Evolutionary conservation across 2,329 filamentous ascomycete species (phyloP).

Genomic region (Penicillium hesseltinei): DNA sequence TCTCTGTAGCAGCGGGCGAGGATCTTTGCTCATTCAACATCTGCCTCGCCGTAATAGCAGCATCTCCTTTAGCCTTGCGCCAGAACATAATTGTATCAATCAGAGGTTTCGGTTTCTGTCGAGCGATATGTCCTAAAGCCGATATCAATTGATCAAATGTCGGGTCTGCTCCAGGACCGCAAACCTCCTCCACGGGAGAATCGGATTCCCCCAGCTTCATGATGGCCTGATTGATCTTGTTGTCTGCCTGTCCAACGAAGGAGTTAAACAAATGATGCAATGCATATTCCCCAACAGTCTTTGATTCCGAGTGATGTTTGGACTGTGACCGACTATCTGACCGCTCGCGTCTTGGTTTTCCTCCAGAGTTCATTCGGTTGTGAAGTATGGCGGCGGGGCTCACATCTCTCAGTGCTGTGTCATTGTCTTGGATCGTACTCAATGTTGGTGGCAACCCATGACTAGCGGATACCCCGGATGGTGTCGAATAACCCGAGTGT

Average conservation of each 20-base stretch:
- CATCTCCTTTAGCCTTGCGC: conserved; percentile 93
- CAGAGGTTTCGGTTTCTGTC: conserved; percentile 87
- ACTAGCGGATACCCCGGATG: conserved; percentile 43
- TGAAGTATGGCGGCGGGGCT: conserved; percentile 32
- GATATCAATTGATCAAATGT: conserved; percentile 92
- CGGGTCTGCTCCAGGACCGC: conserved; percentile 82
- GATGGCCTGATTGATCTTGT: conserved; percentile 88
- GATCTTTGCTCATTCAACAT: conserved; percentile 31
- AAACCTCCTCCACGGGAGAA: conserved; percentile 82
- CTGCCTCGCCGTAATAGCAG: conserved; percentile 66
- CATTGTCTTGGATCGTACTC: conserved; percentile 42
- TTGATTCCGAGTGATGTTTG: conserved; percentile 69
- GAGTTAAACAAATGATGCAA: conserved; percentile 95
- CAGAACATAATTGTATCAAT: conserved; percentile 98
- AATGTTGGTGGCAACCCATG: conserved; percentile 31
- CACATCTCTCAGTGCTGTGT: conserved; percentile 27
- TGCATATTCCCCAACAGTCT: conserved; percentile 97
- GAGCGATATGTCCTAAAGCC: conserved; percentile 89
- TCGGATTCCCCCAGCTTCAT: conserved; percentile 75
- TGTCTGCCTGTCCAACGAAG: conserved; percentile 94
- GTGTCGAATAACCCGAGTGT: conserved; percentile 26
- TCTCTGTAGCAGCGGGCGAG: conserved; percentile 37
- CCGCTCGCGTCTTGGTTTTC: conserved; percentile 68
- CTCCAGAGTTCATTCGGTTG: conserved; percentile 56
- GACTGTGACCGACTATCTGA: conserved; percentile 74